A percentile compares a stretch with the other conserved stretches of the same genome.
Evolutionary conservation across 768 basidiomycete species (phyloP).

Genomic region (Ramaria sp.): DNA sequence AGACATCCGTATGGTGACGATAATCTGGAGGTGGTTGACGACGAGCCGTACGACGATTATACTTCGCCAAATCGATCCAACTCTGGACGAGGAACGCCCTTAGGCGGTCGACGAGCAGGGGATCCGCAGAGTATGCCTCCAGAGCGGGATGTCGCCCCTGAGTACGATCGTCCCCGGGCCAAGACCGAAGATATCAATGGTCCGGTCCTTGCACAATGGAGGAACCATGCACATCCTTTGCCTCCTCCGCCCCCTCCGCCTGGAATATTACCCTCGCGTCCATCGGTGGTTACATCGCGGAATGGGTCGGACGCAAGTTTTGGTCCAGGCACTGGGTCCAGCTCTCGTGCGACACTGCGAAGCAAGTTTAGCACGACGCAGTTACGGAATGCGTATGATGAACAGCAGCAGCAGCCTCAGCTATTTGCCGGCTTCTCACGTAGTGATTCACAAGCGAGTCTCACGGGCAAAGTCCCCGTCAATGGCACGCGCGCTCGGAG

Average conservation of each 20-base stretch:
- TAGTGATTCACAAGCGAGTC: slow-evolving; percentile 27
- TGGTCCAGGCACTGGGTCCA: slow-evolving; percentile 26
- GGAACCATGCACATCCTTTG: slow-evolving; percentile 33
- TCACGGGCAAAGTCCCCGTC: background rate
- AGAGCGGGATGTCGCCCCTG: slow-evolving; percentile 39
- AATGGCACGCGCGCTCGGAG: slow-evolving; percentile 3
- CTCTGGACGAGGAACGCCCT: slow-evolving; percentile 68
- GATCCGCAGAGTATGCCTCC: slow-evolving; percentile 45
- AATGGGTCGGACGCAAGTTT: slow-evolving; percentile 26
- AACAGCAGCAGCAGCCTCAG: slow-evolving; percentile 22
- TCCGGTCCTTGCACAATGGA: slow-evolving; percentile 54
- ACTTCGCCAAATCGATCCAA: slow-evolving; percentile 34
- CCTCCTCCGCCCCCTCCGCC: slow-evolving; percentile 18
- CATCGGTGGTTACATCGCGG: slow-evolving; percentile 7
- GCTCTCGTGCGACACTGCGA: slow-evolving; percentile 32
- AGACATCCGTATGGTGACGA: slow-evolving; percentile 25
- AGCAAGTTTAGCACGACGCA: slow-evolving; percentile 64
- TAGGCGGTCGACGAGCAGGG: slow-evolving; percentile 46
- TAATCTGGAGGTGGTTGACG: slow-evolving; percentile 54
- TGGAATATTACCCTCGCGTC: background rate
- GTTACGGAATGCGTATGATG: slow-evolving; percentile 44
- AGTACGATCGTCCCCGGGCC: slow-evolving; percentile 48
- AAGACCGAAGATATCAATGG: slow-evolving; percentile 63
- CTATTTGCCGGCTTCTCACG: slow-evolving; percentile 46
- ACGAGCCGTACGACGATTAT: slow-evolving; percentile 65